Percentiles rank a stretch among this genome's conserved stretches.
phyloP scores from a whole-genome alignment of 257 asterid species.

The Echites panduratus region DNA sequence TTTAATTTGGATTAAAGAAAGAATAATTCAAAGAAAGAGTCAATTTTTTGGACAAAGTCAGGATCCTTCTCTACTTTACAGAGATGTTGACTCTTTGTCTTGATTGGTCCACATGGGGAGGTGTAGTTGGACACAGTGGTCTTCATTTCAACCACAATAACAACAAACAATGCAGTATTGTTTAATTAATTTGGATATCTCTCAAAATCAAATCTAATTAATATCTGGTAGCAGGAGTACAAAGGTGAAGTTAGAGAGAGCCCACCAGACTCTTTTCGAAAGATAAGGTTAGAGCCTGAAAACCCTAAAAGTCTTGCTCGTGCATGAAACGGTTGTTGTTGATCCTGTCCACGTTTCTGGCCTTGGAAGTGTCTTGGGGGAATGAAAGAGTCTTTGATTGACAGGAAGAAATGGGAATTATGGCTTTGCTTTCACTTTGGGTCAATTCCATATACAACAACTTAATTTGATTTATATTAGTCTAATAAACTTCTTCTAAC shows the following conservation, averaged over 20 bases:
- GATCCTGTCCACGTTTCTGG: background rate
- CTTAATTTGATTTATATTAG: constrained; percentile 14
- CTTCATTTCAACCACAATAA: constrained; percentile 5
- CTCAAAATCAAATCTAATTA: too few species aligned
- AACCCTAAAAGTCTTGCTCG: constrained; percentile 2
- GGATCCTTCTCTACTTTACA: constrained; percentile 27
- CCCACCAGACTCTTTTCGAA: constrained; percentile 31
- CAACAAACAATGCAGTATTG: too few species aligned
- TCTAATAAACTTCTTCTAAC: background rate
- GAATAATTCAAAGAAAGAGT: background rate
- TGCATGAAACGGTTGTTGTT: constrained; percentile 1
- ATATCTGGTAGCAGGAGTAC: constrained; percentile 15
- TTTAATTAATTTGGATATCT: constrained; percentile 14
- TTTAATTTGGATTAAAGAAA: background rate
- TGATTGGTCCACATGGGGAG: constrained; percentile 17
- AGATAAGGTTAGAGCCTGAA: constrained; percentile 21
- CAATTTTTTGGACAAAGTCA: constrained; percentile 2
- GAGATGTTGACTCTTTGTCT: constrained; percentile 42
- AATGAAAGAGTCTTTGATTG: constrained; percentile 8
- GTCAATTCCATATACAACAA: constrained; percentile 20
- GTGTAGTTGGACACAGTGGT: constrained; percentile 29
- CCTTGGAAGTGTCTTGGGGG: constrained; percentile 15
- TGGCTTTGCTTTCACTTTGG: background rate
- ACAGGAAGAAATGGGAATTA: background rate
- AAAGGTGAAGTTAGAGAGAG: constrained; percentile 16